Base-by-base conservation (phyloP, 805 yeast species). In the Candida nanaspora region DNA sequence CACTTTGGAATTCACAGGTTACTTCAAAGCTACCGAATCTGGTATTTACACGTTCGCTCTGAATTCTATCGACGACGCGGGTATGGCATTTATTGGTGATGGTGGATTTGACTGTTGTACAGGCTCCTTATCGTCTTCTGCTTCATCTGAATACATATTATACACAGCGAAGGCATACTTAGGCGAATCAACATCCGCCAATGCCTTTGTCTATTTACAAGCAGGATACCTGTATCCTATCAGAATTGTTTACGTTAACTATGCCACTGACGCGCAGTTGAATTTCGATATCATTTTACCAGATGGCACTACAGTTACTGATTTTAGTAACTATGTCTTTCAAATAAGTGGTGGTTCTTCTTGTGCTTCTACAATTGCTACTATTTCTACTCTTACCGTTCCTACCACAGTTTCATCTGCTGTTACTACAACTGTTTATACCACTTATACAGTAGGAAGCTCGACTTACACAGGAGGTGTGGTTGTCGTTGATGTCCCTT, bases 91-190 rank as follows among this genome's bases (percentile, higher is more conserved):
- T 36, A 44, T 58, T 39, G 65, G 64, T 33, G 56, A 56, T 9
- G 53, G 49, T 41, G 61, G 62, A 8, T 56, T 66, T 20, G 55
- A 54, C 23, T 69, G 74, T 48, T 59, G 69, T 49, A 45, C 52
- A 9, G 14, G 23, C 4, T n/a, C 25, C 13, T 18, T 29, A 9
- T 41, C 38, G n/a, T 21, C 33, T 8, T 44, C 43, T 28, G 23
- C 23, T n/a, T 37, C 43, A 10, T 37, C 36, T 13, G 21, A 29
- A 3, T 41, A 43, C 6, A 34, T 45, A 14, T 32, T 50, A 42
- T 43, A 33, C 16, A 40, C 46, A 5, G 22, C 38, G 6, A 7
- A 37, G 10, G 20, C 32, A 8, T 10, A 38, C 2, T 11, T 16
- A 13, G 41, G 33, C 22, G 20, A 14, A 2, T 40, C 37, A 25